Conservation (phyloP, 164 flowering plant genomes). For the Sextonia rubra region DNA sequence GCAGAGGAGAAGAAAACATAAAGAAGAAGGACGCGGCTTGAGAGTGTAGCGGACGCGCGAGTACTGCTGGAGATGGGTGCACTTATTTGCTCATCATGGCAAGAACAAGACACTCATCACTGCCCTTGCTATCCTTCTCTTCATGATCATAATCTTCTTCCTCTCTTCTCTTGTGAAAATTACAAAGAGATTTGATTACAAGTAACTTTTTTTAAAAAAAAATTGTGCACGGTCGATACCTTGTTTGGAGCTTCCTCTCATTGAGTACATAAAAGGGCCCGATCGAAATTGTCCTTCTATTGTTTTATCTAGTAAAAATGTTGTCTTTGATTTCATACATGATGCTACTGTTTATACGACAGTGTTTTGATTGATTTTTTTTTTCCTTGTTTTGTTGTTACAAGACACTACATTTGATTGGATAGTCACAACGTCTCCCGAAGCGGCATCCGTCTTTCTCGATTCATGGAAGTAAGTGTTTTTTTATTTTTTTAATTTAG, state of each 20-base stretch:
- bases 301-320: slow-evolving; percentile 44
- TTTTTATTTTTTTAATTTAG: neutral
- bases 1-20: too few relatives aligned
- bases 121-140: slow-evolving; percentile 49
- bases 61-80: too few relatives aligned
- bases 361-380: neutral
- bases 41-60: too few relatives aligned
- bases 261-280: slow-evolving; percentile 76
- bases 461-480: slow-evolving; percentile 87
- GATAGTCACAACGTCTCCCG: slow-evolving; percentile 94
- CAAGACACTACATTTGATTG: slow-evolving; percentile 72
- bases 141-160: neutral
- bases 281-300: slow-evolving; percentile 59
- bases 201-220: too few relatives aligned
- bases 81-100: too few relatives aligned
- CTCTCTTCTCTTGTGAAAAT: neutral
- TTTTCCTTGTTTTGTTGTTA: slow-evolving; percentile 3
- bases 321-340: neutral
- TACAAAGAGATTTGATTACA: neutral
- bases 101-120: slow-evolving; percentile 79
- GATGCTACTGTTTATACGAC: neutral
- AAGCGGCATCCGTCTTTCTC: slow-evolving; percentile 86
- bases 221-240: slow-evolving; percentile 52
- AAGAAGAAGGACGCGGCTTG: too few relatives aligned
- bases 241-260: too few relatives aligned